phyloP scores from a whole-genome alignment of 2,329 filamentous ascomycete genomes.

The Mariannaea elegans region DNA sequence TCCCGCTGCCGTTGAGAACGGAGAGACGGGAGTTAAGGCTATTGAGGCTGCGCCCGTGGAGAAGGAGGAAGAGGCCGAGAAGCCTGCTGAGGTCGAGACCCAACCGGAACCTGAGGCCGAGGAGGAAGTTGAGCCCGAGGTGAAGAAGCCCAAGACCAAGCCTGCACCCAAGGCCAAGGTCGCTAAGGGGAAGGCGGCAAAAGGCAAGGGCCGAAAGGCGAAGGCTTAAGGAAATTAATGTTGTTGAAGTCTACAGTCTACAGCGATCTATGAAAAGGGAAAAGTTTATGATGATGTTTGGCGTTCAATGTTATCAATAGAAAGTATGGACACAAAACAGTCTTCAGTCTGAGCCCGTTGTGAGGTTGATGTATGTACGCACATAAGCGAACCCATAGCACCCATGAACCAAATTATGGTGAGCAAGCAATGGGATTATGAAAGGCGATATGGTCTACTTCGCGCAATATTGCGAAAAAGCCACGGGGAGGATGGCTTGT shows the following conservation, averaged over 20 bases:
- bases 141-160: slow-evolving; percentile 13
- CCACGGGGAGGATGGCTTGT: slow-evolving; percentile 46
- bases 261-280: slow-evolving; percentile 40
- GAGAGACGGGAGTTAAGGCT: slow-evolving; percentile 24
- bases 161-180: slow-evolving; percentile 37
- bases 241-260: slow-evolving; percentile 37
- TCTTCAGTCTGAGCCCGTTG: neutral
- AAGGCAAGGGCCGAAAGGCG: slow-evolving; percentile 47
- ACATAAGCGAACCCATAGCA: slow-evolving; percentile 69
- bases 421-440: slow-evolving; percentile 67
- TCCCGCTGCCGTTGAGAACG: slow-evolving; percentile 48
- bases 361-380: slow-evolving; percentile 59
- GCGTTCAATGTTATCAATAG: slow-evolving; percentile 25
- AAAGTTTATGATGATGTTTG: slow-evolving; percentile 40
- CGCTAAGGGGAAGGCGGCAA: slow-evolving; percentile 47
- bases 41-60: slow-evolving; percentile 34
- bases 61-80: slow-evolving; percentile 25
- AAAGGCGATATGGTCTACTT: slow-evolving; percentile 67
- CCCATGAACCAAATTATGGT: slow-evolving; percentile 48
- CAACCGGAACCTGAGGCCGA: slow-evolving; percentile 26
- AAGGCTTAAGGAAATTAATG: slow-evolving; percentile 44
- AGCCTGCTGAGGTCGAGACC: slow-evolving; percentile 38
- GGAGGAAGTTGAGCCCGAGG: slow-evolving; percentile 23
- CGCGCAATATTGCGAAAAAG: slow-evolving; percentile 56
- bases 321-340: slow-evolving; percentile 3